A percentile compares a stretch with the other conserved stretches of the same genome.
phyloP scores from a whole-genome alignment of 225 moss, liverwort and hornwort genomes.

The Polytrichum commune region DNA sequence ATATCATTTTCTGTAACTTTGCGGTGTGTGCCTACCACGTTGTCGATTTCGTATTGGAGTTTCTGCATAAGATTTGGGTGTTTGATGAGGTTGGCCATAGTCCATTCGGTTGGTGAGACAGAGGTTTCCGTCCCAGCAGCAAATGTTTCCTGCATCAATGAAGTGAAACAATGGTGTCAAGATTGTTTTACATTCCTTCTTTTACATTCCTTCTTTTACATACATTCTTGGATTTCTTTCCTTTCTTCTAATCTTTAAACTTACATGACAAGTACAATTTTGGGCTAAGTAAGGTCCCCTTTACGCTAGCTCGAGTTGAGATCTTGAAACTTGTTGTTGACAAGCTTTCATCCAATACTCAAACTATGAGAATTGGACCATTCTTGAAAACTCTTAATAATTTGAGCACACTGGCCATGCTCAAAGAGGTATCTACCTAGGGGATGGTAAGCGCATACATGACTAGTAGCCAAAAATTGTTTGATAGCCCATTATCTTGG shows the following conservation, averaged over 20 bases:
- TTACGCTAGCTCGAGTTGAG: too few relatives aligned
- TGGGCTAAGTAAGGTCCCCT: background rate
- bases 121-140: slow-evolving; percentile 42
- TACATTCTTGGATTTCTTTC: too few relatives aligned
- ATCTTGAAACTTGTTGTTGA: background rate
- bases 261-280: background rate
- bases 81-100: slow-evolving; percentile 33
- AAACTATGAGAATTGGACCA: background rate
- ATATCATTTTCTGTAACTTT: slow-evolving; percentile 30
- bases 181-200: background rate
- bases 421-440: too few relatives aligned
- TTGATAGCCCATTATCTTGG: too few relatives aligned
- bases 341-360: background rate
- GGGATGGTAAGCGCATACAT: too few relatives aligned
- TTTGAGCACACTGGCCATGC: too few relatives aligned
- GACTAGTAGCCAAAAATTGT: too few relatives aligned
- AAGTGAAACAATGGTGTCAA: background rate
- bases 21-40: slow-evolving; percentile 23
- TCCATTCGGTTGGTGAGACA: slow-evolving; percentile 27
- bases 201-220: background rate
- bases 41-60: slow-evolving; percentile 24
- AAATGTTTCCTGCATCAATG: slow-evolving; percentile 26
- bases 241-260: background rate
- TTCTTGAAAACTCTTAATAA: too few relatives aligned
- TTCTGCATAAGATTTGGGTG: slow-evolving; percentile 4